These are phyloP conservation scores for Exophiala mesophila DNA, from an alignment of 2,329 filamentous ascomycete species.

Conservation along the genomic window DNA sequence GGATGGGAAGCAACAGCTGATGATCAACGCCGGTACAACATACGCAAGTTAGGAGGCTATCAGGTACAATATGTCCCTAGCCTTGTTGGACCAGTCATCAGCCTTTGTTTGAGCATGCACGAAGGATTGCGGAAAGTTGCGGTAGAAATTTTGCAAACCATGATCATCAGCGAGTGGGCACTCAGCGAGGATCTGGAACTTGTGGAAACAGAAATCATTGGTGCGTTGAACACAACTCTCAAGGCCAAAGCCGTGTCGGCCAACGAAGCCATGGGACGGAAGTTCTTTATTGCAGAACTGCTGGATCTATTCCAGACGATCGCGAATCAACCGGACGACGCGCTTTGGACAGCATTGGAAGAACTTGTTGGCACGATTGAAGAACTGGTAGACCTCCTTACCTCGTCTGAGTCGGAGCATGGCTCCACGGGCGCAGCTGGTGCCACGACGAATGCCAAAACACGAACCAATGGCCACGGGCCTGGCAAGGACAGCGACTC, in stretches of 20 bases:
- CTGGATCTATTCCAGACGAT: slow-evolving; percentile 73
- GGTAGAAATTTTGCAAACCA: slow-evolving; percentile 88
- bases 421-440: slow-evolving; percentile 1
- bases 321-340: slow-evolving; percentile 61
- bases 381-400: slow-evolving; percentile 83
- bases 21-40: slow-evolving; percentile 69
- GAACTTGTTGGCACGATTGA: slow-evolving; percentile 80
- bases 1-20: slow-evolving; percentile 89
- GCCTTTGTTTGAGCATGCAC: slow-evolving; percentile 91
- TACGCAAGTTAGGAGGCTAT: slow-evolving; percentile 86
- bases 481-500: slow-evolving; percentile 16
- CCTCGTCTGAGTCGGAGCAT: slow-evolving; percentile 72
- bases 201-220: slow-evolving; percentile 94
- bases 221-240: slow-evolving; percentile 84
- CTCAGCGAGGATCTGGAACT: slow-evolving; percentile 85
- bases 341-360: slow-evolving; percentile 69
- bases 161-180: slow-evolving; percentile 98
- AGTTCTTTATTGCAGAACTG: slow-evolving; percentile 84
- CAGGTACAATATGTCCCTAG: slow-evolving; percentile 97
- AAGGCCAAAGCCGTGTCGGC: slow-evolving; percentile 68
- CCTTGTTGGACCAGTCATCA: slow-evolving; percentile 84
- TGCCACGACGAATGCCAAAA: not conserved
- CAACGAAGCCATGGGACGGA: slow-evolving; percentile 84
- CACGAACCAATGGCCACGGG: slow-evolving; percentile 2
- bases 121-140: slow-evolving; percentile 84